phyloP scores from a whole-genome alignment of 805 yeast genomes.

The Yamadazyma sp. region DNA sequence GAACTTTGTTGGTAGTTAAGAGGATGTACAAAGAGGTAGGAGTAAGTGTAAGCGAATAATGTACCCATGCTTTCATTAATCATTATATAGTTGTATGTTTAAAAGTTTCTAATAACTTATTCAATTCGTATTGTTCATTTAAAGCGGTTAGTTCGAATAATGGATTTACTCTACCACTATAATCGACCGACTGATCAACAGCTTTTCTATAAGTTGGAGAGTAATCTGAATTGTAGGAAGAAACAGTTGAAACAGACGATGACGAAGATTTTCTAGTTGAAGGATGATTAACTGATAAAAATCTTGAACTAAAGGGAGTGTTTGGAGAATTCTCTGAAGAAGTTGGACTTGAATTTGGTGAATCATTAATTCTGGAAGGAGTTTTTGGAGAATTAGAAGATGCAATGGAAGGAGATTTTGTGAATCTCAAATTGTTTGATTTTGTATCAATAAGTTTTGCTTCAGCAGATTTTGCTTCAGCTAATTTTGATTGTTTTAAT shows the following conservation, averaged over 20 bases:
- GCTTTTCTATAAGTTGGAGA: not conserved
- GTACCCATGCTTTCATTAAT: constrained; percentile 7
- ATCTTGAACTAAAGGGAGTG: too few species aligned
- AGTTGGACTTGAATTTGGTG: constrained; percentile 6
- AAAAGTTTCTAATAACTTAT: constrained; percentile 20
- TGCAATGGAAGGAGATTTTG: not conserved
- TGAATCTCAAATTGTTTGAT: not conserved
- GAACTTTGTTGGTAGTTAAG: too few species aligned
- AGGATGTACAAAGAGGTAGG: too few species aligned
- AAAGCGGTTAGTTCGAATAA: constrained; percentile 32
- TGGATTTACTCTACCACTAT: constrained; percentile 24
- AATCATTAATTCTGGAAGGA: not conserved
- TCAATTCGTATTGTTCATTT: constrained; percentile 32
- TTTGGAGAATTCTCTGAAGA: constrained; percentile 10
- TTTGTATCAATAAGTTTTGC: too few species aligned
- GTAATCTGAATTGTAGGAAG: constrained; percentile 6
- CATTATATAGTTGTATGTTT: constrained; percentile 7
- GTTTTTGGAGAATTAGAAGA: constrained; percentile 1
- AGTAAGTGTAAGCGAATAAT: too few species aligned
- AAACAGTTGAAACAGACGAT: constrained; percentile 2
- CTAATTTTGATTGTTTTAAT: constrained; percentile 10
- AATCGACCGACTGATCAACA: not conserved
- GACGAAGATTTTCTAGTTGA: not conserved
- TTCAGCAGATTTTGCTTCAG: constrained; percentile 2
- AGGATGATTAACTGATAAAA: not conserved